Conservation (phyloP, 2,329 filamentous ascomycete genomes). For the Domatiomyces catenatus region DNA sequence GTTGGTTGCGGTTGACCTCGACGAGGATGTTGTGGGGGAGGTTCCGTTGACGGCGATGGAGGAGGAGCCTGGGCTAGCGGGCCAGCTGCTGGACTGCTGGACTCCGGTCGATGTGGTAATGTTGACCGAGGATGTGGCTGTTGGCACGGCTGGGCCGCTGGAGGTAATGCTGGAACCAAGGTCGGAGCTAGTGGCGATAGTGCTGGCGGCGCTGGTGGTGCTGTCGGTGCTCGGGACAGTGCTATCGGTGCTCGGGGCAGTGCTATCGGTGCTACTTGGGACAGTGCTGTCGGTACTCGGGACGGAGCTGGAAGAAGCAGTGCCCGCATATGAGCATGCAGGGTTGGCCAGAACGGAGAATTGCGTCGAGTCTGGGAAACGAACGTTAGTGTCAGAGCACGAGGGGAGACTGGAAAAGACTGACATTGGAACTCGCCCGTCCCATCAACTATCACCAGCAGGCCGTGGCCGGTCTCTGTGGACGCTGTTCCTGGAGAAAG, state of each 20-base stretch:
- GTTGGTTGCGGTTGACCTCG: not conserved
- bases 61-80: not conserved
- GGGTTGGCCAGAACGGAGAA: constrained; percentile 14
- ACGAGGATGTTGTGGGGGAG: constrained; percentile 3
- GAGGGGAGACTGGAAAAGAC: not conserved
- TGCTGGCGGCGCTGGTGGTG: constrained; percentile 1
- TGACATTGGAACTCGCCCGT: constrained; percentile 17
- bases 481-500: constrained; percentile 9
- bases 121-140: constrained; percentile 3
- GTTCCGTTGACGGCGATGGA: constrained; percentile 1
- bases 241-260: not conserved
- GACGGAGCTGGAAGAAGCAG: constrained; percentile 1
- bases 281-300: not conserved
- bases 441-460: constrained; percentile 18
- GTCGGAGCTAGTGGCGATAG: too few relatives aligned
- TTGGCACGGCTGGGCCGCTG: constrained; percentile 4
- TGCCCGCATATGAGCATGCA: constrained; percentile 3
- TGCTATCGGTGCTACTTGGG: constrained; percentile 2
- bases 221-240: not conserved
- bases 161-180: too few relatives aligned
- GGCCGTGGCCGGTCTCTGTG: constrained; percentile 15
- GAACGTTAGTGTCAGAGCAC: not conserved
- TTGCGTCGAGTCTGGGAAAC: constrained; percentile 14
- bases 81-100: not conserved
- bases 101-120: constrained; percentile 1